Conservation (phyloP, 768 basidiomycete genomes). For the Leccinum olivaceopallidum region DNA sequence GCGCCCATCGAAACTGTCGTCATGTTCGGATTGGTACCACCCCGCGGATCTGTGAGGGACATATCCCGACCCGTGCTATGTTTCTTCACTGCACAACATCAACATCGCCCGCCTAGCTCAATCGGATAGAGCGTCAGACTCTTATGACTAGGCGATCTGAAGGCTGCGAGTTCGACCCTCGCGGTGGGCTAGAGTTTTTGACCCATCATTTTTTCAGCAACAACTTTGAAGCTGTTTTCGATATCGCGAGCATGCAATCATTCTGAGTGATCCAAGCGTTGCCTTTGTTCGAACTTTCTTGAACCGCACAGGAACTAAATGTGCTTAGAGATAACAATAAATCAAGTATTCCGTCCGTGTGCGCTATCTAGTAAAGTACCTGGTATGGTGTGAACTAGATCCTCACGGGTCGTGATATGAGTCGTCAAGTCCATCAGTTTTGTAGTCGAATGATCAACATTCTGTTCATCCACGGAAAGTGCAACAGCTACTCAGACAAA, state of each 20-base stretch:
- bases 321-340: constrained; percentile 22
- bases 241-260: neutral
- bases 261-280: no score
- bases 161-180: constrained; percentile 67
- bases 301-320: neutral
- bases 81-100: fast-evolving
- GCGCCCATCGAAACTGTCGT: constrained; percentile 18
- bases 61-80: neutral
- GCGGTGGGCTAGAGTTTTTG: constrained; percentile 49
- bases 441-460: constrained; percentile 30
- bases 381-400: constrained; percentile 7
- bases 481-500: constrained; percentile 59
- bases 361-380: constrained; percentile 9
- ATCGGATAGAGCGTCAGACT: constrained; percentile 71
- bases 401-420: constrained; percentile 9
- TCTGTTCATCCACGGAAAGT: constrained; percentile 66
- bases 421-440: constrained; percentile 19
- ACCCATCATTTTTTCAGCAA: neutral
- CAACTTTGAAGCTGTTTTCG: no score
- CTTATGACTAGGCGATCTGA: constrained; percentile 54
- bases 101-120: constrained; percentile 58
- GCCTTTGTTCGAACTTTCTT: neutral
- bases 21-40: constrained; percentile 1
- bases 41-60: neutral
- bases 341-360: constrained; percentile 22